These are phyloP conservation scores for Agaricales sp. DNA, from an alignment of 1,284 basidiomycete genomes.

Conservation along the genomic window DNA sequence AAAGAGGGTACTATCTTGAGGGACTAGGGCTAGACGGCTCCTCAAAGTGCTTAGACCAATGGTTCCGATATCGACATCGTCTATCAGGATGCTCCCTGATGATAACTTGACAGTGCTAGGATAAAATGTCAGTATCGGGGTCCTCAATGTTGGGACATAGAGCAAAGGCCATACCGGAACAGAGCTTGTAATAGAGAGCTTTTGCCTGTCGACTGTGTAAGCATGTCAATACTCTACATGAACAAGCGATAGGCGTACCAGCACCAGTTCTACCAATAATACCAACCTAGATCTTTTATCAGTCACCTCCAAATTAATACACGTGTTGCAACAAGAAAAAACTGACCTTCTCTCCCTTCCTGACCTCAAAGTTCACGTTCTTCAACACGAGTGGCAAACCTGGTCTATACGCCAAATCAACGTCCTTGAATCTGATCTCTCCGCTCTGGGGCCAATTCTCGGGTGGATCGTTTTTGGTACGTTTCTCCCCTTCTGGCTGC, in stretches of 20 bases:
- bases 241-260: conserved; percentile 21
- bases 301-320: background rate
- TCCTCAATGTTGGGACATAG: conserved; percentile 3
- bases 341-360: conserved; percentile 61
- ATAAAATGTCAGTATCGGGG: conserved; percentile 22
- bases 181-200: conserved; percentile 66
- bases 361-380: conserved; percentile 50
- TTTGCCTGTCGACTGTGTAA: conserved; percentile 38
- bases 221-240: background rate
- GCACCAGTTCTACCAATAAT: conserved; percentile 71
- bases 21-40: conserved; percentile 57
- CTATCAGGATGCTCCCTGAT: conserved; percentile 58
- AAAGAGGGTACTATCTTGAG: conserved; percentile 59
- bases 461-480: conserved; percentile 38
- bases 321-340: background rate
- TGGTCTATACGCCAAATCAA: conserved; percentile 57
- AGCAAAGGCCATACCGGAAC: conserved; percentile 37
- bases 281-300: conserved; percentile 36
- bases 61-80: conserved; percentile 50
- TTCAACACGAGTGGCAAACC: conserved; percentile 69
- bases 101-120: conserved; percentile 55
- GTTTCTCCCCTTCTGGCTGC: conserved; percentile 32
- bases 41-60: conserved; percentile 52
- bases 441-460: conserved; percentile 60
- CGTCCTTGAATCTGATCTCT: conserved; percentile 48